Conservation (phyloP, 495 filamentous ascomycete genomes). For the Lasiosphaeria ovina region DNA sequence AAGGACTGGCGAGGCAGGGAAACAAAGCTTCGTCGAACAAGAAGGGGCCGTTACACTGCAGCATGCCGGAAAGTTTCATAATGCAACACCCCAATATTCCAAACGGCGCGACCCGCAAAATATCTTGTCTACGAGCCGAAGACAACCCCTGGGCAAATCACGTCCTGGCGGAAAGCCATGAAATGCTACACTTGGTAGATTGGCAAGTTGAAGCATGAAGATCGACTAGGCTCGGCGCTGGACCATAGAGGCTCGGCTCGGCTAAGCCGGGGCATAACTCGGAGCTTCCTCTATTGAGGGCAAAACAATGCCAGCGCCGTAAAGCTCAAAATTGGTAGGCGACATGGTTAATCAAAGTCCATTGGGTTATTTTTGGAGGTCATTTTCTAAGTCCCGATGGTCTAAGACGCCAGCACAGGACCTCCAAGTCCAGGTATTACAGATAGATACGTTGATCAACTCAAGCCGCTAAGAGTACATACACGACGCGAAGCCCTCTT, state of each 20-base stretch:
- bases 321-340: too few species aligned
- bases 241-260: background rate
- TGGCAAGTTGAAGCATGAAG: background rate
- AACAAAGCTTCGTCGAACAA: background rate
- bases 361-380: too few species aligned
- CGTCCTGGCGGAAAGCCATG: background rate
- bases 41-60: background rate
- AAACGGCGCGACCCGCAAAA: slow-evolving; percentile 6
- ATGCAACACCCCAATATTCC: background rate
- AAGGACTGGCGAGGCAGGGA: too few species aligned
- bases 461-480: too few species aligned
- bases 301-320: too few species aligned
- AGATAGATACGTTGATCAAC: too few species aligned
- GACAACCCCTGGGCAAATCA: slow-evolving; percentile 3
- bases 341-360: too few species aligned
- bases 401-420: too few species aligned
- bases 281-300: background rate
- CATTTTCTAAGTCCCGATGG: too few species aligned
- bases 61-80: background rate
- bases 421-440: too few species aligned
- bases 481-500: too few species aligned
- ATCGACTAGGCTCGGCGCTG: background rate
- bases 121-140: background rate
- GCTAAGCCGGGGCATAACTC: background rate
- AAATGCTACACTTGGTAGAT: background rate